These are phyloP conservation scores for Kazachstania taianensis DNA, from an alignment of 805 yeast genomes.

Conservation along the genomic window DNA sequence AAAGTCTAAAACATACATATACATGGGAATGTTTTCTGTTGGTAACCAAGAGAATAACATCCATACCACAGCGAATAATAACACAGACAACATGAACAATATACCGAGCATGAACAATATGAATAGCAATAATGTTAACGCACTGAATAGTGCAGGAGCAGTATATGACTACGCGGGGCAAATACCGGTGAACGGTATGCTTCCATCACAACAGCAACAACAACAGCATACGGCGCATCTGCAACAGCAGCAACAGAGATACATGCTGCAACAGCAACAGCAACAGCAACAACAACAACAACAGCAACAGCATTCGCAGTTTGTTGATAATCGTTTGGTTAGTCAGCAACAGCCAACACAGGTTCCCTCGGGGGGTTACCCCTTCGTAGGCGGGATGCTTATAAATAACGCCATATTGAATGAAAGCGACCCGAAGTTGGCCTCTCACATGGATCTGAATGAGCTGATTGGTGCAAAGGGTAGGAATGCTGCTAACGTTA, in stretches of 20 bases:
- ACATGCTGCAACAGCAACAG: conserved; percentile 1
- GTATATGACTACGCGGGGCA: too few relatives aligned
- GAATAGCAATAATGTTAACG: too few relatives aligned
- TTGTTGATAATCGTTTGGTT: too few relatives aligned
- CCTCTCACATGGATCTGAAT: conserved; percentile 5
- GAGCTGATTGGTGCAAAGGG: not conserved
- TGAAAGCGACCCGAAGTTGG: conserved; percentile 4
- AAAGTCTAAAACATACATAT: too few relatives aligned
- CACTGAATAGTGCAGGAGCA: too few relatives aligned
- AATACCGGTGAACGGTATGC: too few relatives aligned
- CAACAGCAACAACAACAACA: conserved; percentile 3
- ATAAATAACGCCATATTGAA: conserved; percentile 1
- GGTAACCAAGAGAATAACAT: too few relatives aligned
- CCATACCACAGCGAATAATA: too few relatives aligned
- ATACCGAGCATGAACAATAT: too few relatives aligned
- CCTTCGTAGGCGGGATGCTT: not conserved
- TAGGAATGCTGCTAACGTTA: not conserved
- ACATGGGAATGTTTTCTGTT: too few relatives aligned
- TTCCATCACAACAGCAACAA: conserved; percentile 1
- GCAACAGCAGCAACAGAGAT: conserved; percentile 2
- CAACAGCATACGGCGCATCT: not conserved
- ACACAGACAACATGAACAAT: too few relatives aligned
- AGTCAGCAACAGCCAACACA: conserved; percentile 1
- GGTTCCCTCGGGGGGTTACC: too few relatives aligned
- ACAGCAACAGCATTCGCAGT: not conserved